A percentile compares a stretch with the other conserved stretches of the same genome.
Evolutionary conservation across 2,329 filamentous ascomycete genomes (phyloP).

Genomic region (Colletotrichum sp.): DNA sequence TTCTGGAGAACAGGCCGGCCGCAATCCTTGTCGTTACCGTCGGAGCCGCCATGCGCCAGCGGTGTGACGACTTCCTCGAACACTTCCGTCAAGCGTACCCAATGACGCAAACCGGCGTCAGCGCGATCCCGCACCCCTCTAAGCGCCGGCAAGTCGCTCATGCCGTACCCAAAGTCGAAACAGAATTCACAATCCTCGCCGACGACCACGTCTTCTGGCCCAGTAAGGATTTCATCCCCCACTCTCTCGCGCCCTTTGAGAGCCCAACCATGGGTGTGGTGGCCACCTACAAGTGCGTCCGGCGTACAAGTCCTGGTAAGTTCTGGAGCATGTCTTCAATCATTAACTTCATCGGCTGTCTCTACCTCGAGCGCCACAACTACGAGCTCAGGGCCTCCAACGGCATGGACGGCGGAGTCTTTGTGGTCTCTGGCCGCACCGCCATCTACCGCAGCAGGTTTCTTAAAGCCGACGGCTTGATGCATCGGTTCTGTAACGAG

Average conservation of each 20-base stretch:
- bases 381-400: slow-evolving; percentile 64
- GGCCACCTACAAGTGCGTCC: slow-evolving; percentile 60
- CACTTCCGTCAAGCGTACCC: slow-evolving; percentile 8
- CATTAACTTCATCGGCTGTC: slow-evolving; percentile 61
- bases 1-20: slow-evolving; percentile 41
- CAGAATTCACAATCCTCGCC: slow-evolving; percentile 47
- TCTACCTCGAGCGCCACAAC: slow-evolving; percentile 67
- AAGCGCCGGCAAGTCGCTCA: slow-evolving; percentile 54
- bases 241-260: slow-evolving; percentile 48
- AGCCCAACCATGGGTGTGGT: slow-evolving; percentile 56
- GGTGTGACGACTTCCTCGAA: neutral
- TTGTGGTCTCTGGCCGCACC: slow-evolving; percentile 63
- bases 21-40: slow-evolving; percentile 51
- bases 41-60: slow-evolving; percentile 26
- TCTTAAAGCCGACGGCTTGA: slow-evolving; percentile 47
- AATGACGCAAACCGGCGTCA: slow-evolving; percentile 32
- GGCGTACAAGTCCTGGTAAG: slow-evolving; percentile 35
- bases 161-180: slow-evolving; percentile 41
- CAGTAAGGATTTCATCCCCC: slow-evolving; percentile 39
- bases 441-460: slow-evolving; percentile 55
- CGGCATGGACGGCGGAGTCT: slow-evolving; percentile 62
- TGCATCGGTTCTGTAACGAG: slow-evolving; percentile 51
- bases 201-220: slow-evolving; percentile 62
- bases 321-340: slow-evolving; percentile 33
- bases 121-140: slow-evolving; percentile 38